Evolutionary conservation across 108 stramenopile species (phyloP), one percentile per base, ranked within the genome.

Genomic region (Fragilaria radians): DNA sequence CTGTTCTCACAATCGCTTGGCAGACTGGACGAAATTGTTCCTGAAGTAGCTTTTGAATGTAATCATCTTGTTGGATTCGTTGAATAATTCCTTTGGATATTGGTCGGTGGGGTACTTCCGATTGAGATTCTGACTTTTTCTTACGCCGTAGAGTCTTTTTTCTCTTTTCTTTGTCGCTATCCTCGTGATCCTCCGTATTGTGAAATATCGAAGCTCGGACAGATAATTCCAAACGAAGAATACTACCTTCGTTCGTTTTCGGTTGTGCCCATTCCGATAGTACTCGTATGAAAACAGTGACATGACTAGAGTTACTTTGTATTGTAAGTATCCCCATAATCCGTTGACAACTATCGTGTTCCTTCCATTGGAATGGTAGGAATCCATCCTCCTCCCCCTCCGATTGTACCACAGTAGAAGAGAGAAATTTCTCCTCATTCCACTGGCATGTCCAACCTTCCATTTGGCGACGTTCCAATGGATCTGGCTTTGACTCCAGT

Each of bases 401-500:
- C 33, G 48, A 57, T 26, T 46, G 48, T 18, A 32, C 29, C 27
- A 28, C 32, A 22, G 23, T 33, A 4, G 0, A 21, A 28, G 28
- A 1, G 23, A 45, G 36, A 30, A n/a, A 29, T 26, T 59, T 57
- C 48, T 55, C 53, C 31, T 61, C 52, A n/a, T 61, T 31, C 88
- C 88, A 89, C 46, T 63, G 7, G 48, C 85, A 18, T 1, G 21
- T 19, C 74, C 82, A 71, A 24, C 25, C 57, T 48, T 73, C 61
- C 28, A 84, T 51, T 68, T 89, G 88, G 9, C 64, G 56, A 19
- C 54, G 57, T 18, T 61, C 73, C 45, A 84, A 34, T 9, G 77
- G 75, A 73, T 89, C 88, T 4, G 82, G 82, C 47, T 83, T 85
- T 53, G 72, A 60, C 46, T 74, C 71, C 53, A 85, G 81, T 28